Base-by-base conservation (phyloP, 2,329 filamentous ascomycete genomes). In the Proliferodiscus dingleyae region DNA sequence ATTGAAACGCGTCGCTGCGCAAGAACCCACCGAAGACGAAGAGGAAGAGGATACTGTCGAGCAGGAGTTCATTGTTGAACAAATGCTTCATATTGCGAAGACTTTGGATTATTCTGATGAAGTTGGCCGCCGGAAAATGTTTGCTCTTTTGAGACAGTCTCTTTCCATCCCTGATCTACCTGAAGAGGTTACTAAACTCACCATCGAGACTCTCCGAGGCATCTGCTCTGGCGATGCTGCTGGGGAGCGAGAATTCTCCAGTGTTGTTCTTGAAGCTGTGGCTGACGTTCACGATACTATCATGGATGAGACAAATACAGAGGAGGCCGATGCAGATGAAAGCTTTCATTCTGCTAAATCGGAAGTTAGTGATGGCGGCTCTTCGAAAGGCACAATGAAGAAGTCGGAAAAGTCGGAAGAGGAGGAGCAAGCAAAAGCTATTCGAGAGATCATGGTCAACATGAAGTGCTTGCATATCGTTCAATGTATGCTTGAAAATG, bases 391-490 rank as follows among this genome's bases (percentile, higher is more conserved):
- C 50, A 46, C 52, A 37, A 48, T 44, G 8, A 72, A 71, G 57
- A 66, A 66, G 24, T 62, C 61, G 10, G 72, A 73, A 45, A 57
- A 78, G 46, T 77, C 70, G 41, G 81, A 85, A 46, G 85, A 87
- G 55, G 80, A 83, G 52, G 78, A 80, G 8, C 75, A 80, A 55
- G 75, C 78, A 37, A 94, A 90, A 69, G 88, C 87, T 1, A 81
- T 96, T 55, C 83, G 81, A 54, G 89, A 96, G 68, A 93, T 96
- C 62, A 83, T 96, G 72, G 86, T 97, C 65, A 97, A 97, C 71
- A 90, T 96, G 80, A 97, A 97, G 69, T 97, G 93, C 66, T 75
- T 98, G 51, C 87, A 96, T 63, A 96, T 98, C 56, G 90, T 94
- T 21, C 89, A 96, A 66, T 97, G 89, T 72, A 95, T 97, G 87